These are phyloP conservation scores for Bruguiera parviflora DNA, from an alignment of 345 rosid species.

Conservation along the genomic window DNA sequence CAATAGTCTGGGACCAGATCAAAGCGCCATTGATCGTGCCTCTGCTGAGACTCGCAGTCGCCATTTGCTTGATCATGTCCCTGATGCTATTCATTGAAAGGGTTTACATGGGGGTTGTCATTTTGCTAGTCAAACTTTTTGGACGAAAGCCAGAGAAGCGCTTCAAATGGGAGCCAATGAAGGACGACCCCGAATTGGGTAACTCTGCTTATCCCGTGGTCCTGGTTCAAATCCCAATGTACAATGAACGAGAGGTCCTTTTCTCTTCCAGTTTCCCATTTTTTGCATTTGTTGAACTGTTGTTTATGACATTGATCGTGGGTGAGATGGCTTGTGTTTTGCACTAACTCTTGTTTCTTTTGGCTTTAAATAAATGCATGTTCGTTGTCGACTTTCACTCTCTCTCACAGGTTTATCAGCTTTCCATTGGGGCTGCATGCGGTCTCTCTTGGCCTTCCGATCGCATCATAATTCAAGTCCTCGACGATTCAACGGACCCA, in stretches of 20 bases:
- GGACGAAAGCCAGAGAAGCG: conserved; percentile 80
- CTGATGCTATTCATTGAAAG: conserved; percentile 84
- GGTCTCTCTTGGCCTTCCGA: conserved; percentile 98
- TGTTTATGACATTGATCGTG: too few species aligned
- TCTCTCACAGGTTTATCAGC: conserved; percentile 68
- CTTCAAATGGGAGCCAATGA: conserved; percentile 75
- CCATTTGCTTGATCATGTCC: conserved; percentile 77
- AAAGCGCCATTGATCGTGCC: conserved; percentile 87
- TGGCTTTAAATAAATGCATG: neutral
- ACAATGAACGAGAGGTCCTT: conserved; percentile 85
- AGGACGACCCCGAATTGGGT: conserved; percentile 83
- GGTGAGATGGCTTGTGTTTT: too few species aligned
- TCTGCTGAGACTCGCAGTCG: conserved; percentile 49
- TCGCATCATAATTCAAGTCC: conserved; percentile 80
- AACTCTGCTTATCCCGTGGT: conserved; percentile 83
- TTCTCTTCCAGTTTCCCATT: neutral
- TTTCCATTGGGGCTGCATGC: conserved; percentile 93
- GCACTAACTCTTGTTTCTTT: too few species aligned
- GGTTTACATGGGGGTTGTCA: conserved; percentile 80
- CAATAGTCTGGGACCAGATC: conserved; percentile 54
- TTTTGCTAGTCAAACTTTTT: conserved; percentile 59
- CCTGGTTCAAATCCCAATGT: conserved; percentile 97
- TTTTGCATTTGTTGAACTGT: neutral
- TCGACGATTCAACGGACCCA: conserved; percentile 94
- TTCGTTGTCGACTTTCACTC: conserved; percentile 6